Base-by-base conservation (phyloP, 2,329 filamentous ascomycete species). In the Cadophora sp. region DNA sequence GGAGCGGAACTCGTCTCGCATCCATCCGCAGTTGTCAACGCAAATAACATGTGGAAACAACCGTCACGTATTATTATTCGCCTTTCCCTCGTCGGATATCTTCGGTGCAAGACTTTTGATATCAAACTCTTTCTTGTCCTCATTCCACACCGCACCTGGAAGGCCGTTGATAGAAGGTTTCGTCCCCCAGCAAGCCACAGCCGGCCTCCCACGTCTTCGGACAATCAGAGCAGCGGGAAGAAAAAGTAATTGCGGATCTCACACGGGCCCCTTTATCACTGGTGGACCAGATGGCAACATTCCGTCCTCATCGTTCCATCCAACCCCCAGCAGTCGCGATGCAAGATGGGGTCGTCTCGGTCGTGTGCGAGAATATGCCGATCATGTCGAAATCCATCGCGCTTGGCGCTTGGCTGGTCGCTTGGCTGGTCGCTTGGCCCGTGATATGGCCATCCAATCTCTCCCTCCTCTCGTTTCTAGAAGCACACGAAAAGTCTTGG, bases 371-470 rank as follows among this genome's bases (percentile, higher is more conserved):
- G 24, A 39, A 58, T 16, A 33, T 53, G 50, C 16, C 33, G 53
- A 58, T 58, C 33, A 41, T 22, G 36, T 58, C 53, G 14, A 41
- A 36, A 20, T 41, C 11, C n/a, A 16, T 30, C 33, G 53, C 53
- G 53, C 53, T 58, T 58, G 53, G 53, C 53, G 53, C 53, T 58
- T 58, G 53, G 53, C 53, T 22, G 20, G 20, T 9, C 53, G 53
- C 53, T 58, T 58, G 53, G 53, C 53, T 22, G 20, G 20, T 9
- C 30, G 39, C 56, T 59, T 59, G 56, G 56, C 56, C 56, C 39
- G 50, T 53, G 50, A n/a, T 33, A 33, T 11, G 50, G 14, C 50
- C 50, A 33, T 30, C 56, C 39, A 24, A 47, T 45, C 39, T 39
- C 22, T 59, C 20, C n/a, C 56, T n/a, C 41, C 22, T 47, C 39